Base-by-base conservation (phyloP, 192 early-diverging fungal genomes). In the Mortierella alpina region DNA sequence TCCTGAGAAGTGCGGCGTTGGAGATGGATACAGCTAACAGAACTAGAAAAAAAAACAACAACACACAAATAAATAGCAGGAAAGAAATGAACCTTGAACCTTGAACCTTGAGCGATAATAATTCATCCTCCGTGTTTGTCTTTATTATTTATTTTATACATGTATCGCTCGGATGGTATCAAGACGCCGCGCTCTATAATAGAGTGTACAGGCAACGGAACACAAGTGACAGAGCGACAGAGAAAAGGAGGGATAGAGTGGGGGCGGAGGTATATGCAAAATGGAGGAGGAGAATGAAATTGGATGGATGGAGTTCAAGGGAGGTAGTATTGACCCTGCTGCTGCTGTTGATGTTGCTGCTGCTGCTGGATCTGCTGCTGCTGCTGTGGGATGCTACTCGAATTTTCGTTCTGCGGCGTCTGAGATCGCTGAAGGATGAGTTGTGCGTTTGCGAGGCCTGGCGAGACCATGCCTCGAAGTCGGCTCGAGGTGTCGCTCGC, bases 341-440 rank as follows among this genome's bases (percentile, higher is more conserved):
- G 54, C 4, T 17, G 12, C 31, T n/a, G n/a, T n/a, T n/a, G n/a
- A n/a, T n/a, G n/a, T n/a, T 31, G 31, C 31, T 31, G 31, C 31
- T 31, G 31, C 31, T 31, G 31, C 3, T 1, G 31, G 31, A 31
- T 31, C n/a, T n/a, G n/a, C 31, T 31, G 31, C 31, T 31, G 31
- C 31, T 31, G 31, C 31, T 31, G 31, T 31, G 31, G 31, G 31
- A 31, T 31, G 31, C 1, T 31, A 31, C 31, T 31, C n/a, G n/a
- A 9, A 11, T 12, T 7, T 48, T 47, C 39, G 10, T 64, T 55
- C 10, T 52, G 53, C 1, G 55, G 62, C 4, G 61, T 15, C 42
- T 77, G 75, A 4, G 75, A 70, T 22, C 46, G 48, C 31, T 77
- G 67, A 17, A 77, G 62, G 48, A 77, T 77, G 47, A 77, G 48